Conservation (phyloP, 2,329 filamentous ascomycete genomes). For the Sporothrix mexicana region DNA sequence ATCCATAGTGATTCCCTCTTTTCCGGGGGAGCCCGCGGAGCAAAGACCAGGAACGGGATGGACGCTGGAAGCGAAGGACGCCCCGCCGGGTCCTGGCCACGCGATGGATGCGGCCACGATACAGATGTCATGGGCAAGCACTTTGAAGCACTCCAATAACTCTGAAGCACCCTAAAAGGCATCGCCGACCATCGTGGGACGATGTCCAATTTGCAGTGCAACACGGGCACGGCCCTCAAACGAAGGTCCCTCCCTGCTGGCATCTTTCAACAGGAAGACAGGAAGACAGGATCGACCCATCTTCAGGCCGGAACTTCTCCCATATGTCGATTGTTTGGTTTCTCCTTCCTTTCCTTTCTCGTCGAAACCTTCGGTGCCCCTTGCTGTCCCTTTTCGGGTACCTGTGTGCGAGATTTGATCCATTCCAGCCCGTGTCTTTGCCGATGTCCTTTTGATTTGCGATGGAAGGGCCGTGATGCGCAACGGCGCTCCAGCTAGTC, state of each 20-base stretch:
- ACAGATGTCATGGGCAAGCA: background rate
- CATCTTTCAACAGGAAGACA: background rate
- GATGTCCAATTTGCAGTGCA: background rate
- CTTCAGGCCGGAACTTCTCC: too few relatives aligned
- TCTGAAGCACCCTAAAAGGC: background rate
- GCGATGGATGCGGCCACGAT: background rate
- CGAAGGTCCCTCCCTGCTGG: background rate
- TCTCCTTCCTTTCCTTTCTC: background rate
- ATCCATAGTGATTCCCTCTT: background rate
- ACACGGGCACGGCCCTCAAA: background rate
- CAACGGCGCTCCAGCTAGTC: background rate
- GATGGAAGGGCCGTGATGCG: background rate
- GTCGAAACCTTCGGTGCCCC: too few relatives aligned
- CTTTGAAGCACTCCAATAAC: background rate
- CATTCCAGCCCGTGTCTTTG: background rate
- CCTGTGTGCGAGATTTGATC: conserved; percentile 1
- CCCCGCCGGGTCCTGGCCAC: background rate
- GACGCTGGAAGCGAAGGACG: background rate
- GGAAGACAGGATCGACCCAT: too few relatives aligned
- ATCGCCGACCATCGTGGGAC: background rate
- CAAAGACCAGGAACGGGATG: conserved; percentile 19
- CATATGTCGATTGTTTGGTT: too few relatives aligned
- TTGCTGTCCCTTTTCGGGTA: background rate
- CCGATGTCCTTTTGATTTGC: too few relatives aligned
- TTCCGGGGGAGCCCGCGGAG: conserved; percentile 5